phyloP scores from a whole-genome alignment of 2,329 filamentous ascomycete species.

The Daldinia eschscholtzii region DNA sequence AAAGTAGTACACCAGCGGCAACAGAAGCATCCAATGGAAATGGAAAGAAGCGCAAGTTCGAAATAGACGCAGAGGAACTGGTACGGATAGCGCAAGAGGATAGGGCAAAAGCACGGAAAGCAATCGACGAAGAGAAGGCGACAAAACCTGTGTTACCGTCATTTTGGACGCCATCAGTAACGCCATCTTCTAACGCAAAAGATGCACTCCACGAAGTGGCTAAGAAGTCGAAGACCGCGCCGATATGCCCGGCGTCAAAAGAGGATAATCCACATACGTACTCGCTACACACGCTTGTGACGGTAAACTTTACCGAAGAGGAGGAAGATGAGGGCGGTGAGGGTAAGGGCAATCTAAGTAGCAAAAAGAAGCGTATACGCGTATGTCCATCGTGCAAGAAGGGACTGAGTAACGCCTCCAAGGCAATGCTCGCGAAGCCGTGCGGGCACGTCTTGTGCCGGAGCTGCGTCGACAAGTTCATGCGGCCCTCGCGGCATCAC shows the following conservation, averaged over 20 bases:
- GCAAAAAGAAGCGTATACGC: slow-evolving; percentile 56
- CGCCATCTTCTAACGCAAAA: slow-evolving; percentile 74
- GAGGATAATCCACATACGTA: slow-evolving; percentile 77
- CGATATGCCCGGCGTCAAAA: slow-evolving; percentile 81
- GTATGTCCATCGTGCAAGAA: slow-evolving; percentile 91
- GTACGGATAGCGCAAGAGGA: slow-evolving; percentile 77
- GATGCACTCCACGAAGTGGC: slow-evolving; percentile 66
- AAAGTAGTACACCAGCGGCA: neutral
- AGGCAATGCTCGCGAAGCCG: slow-evolving; percentile 84
- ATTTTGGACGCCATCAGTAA: slow-evolving; percentile 93
- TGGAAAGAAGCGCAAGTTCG: slow-evolving; percentile 76
- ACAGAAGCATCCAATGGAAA: neutral
- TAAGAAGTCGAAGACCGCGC: slow-evolving; percentile 75
- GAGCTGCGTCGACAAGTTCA: slow-evolving; percentile 85
- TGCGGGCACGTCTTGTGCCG: slow-evolving; percentile 94
- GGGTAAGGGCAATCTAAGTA: slow-evolving; percentile 23
- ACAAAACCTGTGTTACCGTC: slow-evolving; percentile 79
- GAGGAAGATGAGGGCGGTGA: slow-evolving; percentile 58
- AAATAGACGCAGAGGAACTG: slow-evolving; percentile 83
- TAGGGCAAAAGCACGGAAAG: slow-evolving; percentile 75
- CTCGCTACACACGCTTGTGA: slow-evolving; percentile 81
- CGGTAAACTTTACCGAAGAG: slow-evolving; percentile 82
- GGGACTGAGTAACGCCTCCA: slow-evolving; percentile 82
- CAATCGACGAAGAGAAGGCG: slow-evolving; percentile 79
- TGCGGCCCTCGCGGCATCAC: slow-evolving; percentile 66